Percentiles rank a stretch among this genome's conserved stretches.
These are phyloP conservation scores for Leccinum fibrillosum DNA, from an alignment of 768 basidiomycete genomes.

Conservation along the genomic window DNA sequence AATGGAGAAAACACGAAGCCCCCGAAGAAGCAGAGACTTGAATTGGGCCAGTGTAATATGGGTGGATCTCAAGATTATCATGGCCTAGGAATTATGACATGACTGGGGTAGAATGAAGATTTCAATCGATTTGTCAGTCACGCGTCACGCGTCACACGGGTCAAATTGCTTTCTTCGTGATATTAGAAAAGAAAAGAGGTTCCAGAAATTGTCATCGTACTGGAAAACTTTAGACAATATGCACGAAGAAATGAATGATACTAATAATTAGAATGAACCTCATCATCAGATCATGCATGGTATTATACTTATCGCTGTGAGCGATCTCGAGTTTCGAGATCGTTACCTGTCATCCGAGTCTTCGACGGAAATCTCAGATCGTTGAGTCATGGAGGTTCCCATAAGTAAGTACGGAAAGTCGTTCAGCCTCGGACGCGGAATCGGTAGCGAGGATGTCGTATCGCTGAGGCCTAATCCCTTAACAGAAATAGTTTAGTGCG, in stretches of 20 bases:
- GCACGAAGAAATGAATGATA: background rate
- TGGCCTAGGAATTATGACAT: too few species aligned
- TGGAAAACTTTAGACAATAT: slow-evolving; percentile 10
- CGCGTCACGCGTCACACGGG: too few species aligned
- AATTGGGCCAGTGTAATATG: too few species aligned
- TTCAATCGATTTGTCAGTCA: too few species aligned
- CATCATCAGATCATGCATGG: background rate
- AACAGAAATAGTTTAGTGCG: background rate
- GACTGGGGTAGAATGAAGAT: slow-evolving; percentile 16
- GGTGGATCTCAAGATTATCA: too few species aligned
- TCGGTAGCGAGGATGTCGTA: background rate
- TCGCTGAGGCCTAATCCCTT: background rate
- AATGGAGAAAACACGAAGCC: too few species aligned
- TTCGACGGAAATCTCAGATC: too few species aligned
- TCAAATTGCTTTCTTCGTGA: too few species aligned
- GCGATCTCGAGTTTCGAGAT: background rate
- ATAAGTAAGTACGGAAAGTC: background rate
- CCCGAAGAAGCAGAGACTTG: too few species aligned
- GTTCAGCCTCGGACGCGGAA: background rate
- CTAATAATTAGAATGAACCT: background rate
- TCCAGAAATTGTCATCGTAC: too few species aligned
- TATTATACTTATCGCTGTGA: background rate
- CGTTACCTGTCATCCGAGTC: background rate
- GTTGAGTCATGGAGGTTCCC: background rate
- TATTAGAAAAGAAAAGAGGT: too few species aligned